Base-by-base conservation (phyloP, 345 rosid species). In the Geranium brycei region DNA sequence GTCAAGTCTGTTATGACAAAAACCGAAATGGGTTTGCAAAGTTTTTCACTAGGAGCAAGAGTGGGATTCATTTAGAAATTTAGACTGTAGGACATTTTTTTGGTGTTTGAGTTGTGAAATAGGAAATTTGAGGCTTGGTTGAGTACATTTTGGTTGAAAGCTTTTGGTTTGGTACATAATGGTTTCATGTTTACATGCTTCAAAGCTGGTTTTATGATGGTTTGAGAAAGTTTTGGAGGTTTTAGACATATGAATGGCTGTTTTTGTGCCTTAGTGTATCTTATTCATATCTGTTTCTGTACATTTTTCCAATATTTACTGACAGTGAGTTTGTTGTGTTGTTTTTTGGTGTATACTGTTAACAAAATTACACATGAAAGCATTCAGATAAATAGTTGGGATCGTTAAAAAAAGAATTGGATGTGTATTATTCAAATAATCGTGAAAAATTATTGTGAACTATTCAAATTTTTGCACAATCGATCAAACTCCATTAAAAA, bases 1-100 rank as follows among this genome's bases (percentile, higher is more conserved):
- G 74, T 78, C 76, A 81, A 51, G 81, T 64, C 63, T 76, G 78
- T 68, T 75, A 83, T 12, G 95, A 89, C 75, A 89, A 86, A 84
- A 92, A 78, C 65, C 79, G 91, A 57, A 86, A 87, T 60, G 96
- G 98, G 53, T 92, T 92, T 71, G 96, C 96, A 1, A 87, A 86
- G 51, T 84, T 92, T 58, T 87, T 89, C 80, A 83, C 91, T 0
- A 76, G 91, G 58, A 89, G 87, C 60, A 87, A 89, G 82, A 87
- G 86, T n/a, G 93, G 98, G 64, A 80, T 92, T 65, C 95, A 89
- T 60, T 76, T 89, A 55, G 93, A 84, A 60, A 85, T 92, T 68
- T 89, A 86, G 79, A n/a, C 19, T 17, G 41, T 19, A 47, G 58
- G 31, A 16, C 31, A 28, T 30, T 57, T 18, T 31, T 19, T 28